Conservation (phyloP, 345 rosid species). For the Salix exigua region DNA sequence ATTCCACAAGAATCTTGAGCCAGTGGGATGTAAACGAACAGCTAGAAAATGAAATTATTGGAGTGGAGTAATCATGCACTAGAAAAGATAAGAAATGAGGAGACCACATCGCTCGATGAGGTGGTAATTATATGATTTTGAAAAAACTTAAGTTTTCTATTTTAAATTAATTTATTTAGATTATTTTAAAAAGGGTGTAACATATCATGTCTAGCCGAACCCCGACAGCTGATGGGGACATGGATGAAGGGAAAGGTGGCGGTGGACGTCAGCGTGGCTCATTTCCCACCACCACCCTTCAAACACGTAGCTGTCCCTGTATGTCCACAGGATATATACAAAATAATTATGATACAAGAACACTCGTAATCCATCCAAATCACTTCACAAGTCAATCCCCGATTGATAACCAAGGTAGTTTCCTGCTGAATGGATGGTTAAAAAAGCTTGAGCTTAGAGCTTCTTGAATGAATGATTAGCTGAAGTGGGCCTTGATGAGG, state of each 20-base stretch:
- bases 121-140: too few relatives aligned
- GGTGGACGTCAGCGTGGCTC: constrained; percentile 21
- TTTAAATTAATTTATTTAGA: too few relatives aligned
- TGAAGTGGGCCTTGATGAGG: background rate
- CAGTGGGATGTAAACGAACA: background rate
- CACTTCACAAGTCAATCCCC: background rate
- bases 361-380: background rate
- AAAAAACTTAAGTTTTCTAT: too few relatives aligned
- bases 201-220: constrained; percentile 9
- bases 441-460: background rate
- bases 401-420: background rate
- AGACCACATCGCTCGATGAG: background rate
- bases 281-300: constrained; percentile 20
- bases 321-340: background rate
- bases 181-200: too few relatives aligned
- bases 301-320: background rate
- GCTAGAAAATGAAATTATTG: background rate
- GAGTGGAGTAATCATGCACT: background rate
- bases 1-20: background rate
- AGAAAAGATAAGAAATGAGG: background rate
- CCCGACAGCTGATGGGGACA: constrained; percentile 29
- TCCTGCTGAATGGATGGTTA: background rate
- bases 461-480: background rate
- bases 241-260: constrained; percentile 22
- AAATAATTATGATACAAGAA: too few relatives aligned